phyloP scores from a whole-genome alignment of 441 rosid species.

The Populus hybrid region DNA sequence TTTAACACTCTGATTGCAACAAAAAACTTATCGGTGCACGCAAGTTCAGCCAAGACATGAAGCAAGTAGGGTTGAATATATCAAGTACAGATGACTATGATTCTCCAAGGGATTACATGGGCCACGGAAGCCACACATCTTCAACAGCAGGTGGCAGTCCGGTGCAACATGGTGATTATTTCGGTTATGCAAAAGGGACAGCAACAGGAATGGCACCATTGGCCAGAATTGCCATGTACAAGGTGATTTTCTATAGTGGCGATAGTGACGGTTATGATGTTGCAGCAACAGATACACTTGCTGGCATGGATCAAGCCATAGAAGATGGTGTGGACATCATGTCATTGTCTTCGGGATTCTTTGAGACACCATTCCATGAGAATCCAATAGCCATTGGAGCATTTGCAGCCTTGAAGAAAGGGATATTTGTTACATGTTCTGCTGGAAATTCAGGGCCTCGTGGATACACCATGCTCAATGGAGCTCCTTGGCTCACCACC shows the following conservation, averaged over 20 bases:
- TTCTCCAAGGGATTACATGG: slow-evolving; percentile 75
- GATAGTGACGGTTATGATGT: slow-evolving; percentile 43
- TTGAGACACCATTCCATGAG: slow-evolving; percentile 54
- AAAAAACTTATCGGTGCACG: slow-evolving; percentile 68
- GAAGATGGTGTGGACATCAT: slow-evolving; percentile 64
- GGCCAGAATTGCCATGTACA: slow-evolving; percentile 63
- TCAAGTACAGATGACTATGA: slow-evolving; percentile 58
- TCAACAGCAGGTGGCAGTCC: slow-evolving; percentile 72
- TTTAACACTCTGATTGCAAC: slow-evolving; percentile 49
- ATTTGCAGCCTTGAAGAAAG: slow-evolving; percentile 50
- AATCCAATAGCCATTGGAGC: slow-evolving; percentile 76
- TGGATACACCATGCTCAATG: slow-evolving; percentile 59
- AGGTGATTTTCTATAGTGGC: slow-evolving; percentile 56
- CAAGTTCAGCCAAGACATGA: slow-evolving; percentile 70
- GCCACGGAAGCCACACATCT: slow-evolving; percentile 87
- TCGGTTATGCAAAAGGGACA: slow-evolving; percentile 62
- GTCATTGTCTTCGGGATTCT: slow-evolving; percentile 55
- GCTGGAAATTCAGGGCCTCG: slow-evolving; percentile 72
- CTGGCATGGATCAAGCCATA: slow-evolving; percentile 68
- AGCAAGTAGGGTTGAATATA: slow-evolving; percentile 33
- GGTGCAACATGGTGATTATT: slow-evolving; percentile 48
- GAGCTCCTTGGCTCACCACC: slow-evolving; percentile 67
- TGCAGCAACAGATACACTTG: slow-evolving; percentile 57
- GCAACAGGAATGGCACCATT: slow-evolving; percentile 74
- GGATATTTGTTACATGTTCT: slow-evolving; percentile 59